Evolutionary conservation across 2,329 filamentous ascomycete genomes (phyloP), one percentile per base, ranked within the genome.

Genomic region (Xylogone sp.): DNA sequence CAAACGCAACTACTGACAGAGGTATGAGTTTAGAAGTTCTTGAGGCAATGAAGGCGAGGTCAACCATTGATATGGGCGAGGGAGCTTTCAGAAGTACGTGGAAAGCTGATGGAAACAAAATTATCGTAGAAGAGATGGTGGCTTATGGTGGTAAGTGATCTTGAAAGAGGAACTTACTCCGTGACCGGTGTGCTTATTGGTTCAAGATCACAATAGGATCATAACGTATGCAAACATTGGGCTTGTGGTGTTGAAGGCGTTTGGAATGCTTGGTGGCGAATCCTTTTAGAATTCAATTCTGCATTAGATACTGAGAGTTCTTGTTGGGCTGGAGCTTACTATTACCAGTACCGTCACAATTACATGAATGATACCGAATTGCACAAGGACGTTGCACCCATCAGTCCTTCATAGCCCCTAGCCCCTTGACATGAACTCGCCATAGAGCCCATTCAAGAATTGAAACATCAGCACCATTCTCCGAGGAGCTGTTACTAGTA

Each of bases 141-240:
- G 52, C 55, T 16, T 59, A 64, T 57, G 65, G 64, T 18, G 53
- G 65, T 67, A 54, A 63, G 63, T 62, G 20, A 8, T 18, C 7
- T n/a, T 10, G 34, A 20, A 43, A 13, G 18, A 24, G 42, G 22
- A 6, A 19, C 19, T 47, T 47, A 48, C 18, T 24, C 9, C 53
- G 66, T 39, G 42, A 64, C 52, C 21, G 3, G 31, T 19, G 43
- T 10, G 19, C 44, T 56, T 18, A 57, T 5, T 20, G 4, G 22
- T 12, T 19, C 1, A 50, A 88, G 85, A 83, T 5, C 88, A 92
- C 64, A 90, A 90, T 63, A 73, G 79, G 47, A 76, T 91, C 39
- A 78, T 88, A 65, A 80, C 80, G 6, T 87, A 81, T 62, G 77
- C 83, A 1, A 77, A 83, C 3, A 80, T 90, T 16, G 67, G 78